These are phyloP conservation scores for Fusarium mexicanum DNA, from an alignment of 2,329 filamentous ascomycete species.

Conservation along the genomic window DNA sequence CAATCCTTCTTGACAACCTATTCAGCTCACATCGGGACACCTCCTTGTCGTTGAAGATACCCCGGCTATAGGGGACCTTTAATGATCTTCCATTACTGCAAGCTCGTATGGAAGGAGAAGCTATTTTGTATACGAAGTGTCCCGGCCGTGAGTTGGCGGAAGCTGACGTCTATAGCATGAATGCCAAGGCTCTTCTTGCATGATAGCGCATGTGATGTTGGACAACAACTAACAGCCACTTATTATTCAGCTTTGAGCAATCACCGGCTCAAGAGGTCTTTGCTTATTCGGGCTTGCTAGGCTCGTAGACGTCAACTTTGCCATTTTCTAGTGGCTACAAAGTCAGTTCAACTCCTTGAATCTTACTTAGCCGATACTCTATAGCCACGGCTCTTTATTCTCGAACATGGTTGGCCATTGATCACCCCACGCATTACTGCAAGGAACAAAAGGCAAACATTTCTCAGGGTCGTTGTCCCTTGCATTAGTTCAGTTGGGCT, in stretches of 20 bases:
- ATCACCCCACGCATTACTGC: constrained; percentile 10
- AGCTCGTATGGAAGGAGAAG: neutral
- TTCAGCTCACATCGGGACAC: neutral
- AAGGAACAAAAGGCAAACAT: constrained; percentile 12
- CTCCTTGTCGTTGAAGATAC: neutral
- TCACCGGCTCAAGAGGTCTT: neutral
- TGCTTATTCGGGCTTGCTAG: neutral
- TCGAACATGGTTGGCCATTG: neutral
- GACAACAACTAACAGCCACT: neutral
- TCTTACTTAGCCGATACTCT: constrained; percentile 1
- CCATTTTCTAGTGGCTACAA: neutral
- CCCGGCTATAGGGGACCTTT: neutral
- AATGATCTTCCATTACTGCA: neutral
- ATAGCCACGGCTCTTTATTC: constrained; percentile 12
- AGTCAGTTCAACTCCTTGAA: neutral
- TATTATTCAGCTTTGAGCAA: neutral
- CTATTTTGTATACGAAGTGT: neutral
- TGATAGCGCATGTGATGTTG: neutral
- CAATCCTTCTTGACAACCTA: neutral
- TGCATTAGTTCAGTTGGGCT: constrained; percentile 4
- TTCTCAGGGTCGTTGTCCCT: constrained; percentile 17
- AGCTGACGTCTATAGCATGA: neutral
- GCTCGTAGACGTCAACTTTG: neutral
- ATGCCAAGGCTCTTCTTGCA: neutral
- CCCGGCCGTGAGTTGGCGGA: neutral